These are phyloP conservation scores for Rhizopogon salebrosus DNA, from an alignment of 768 basidiomycete species.

Conservation along the genomic window DNA sequence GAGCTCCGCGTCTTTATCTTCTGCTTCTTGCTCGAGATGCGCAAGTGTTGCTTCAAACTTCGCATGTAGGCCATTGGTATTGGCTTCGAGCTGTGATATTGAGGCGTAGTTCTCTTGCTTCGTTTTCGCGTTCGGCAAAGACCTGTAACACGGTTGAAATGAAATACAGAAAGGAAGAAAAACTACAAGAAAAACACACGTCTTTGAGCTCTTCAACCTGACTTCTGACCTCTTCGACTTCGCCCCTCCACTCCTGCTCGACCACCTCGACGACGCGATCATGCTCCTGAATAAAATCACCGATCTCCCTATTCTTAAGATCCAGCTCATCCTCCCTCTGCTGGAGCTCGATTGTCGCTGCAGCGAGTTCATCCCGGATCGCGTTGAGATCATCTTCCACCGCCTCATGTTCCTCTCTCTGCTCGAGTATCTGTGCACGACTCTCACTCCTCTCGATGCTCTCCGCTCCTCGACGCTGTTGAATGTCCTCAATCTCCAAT, in stretches of 20 bases:
- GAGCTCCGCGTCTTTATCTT: conserved; percentile 77
- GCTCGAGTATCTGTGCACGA: conserved; percentile 65
- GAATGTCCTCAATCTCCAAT: conserved; percentile 62
- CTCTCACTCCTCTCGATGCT: conserved; percentile 68
- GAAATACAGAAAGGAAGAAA: conserved; percentile 1
- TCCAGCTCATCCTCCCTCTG: conserved; percentile 86
- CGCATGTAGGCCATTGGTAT: conserved; percentile 59
- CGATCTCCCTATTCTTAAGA: conserved; percentile 68
- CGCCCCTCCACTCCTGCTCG: conserved; percentile 83
- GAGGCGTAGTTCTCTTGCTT: conserved; percentile 69
- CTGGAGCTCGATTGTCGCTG: conserved; percentile 77
- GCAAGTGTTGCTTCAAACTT: conserved; percentile 73
- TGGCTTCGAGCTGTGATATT: conserved; percentile 70
- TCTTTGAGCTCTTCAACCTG: conserved; percentile 79
- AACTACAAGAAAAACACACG: conserved; percentile 41
- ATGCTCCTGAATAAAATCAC: conserved; percentile 72
- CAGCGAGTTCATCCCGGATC: conserved; percentile 71
- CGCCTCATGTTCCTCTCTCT: conserved; percentile 67
- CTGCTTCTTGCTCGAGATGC: conserved; percentile 73
- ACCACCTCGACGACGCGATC: conserved; percentile 66
- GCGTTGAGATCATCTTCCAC: conserved; percentile 74
- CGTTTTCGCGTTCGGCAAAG: conserved; percentile 73
- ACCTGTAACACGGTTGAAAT: conserved; percentile 38
- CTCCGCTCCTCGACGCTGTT: conserved; percentile 57
- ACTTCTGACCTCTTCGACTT: conserved; percentile 73